Evolutionary conservation across 257 asterid species (phyloP).

Genomic region (Plantago ovata): DNA sequence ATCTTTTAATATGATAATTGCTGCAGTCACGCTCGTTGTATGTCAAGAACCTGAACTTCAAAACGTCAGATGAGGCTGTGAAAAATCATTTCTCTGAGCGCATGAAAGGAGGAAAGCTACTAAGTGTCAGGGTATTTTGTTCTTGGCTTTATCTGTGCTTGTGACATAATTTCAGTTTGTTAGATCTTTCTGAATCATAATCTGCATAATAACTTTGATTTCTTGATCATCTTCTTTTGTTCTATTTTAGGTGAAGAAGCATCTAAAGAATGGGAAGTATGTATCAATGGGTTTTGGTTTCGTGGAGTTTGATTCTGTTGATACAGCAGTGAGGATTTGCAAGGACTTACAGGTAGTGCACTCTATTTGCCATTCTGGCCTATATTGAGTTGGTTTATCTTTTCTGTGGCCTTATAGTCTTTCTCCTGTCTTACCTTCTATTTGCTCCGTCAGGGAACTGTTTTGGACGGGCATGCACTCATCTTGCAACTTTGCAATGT

Average conservation of each 20-base stretch:
- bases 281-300: slow-evolving; percentile 96
- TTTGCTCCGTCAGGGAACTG: slow-evolving; percentile 56
- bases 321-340: slow-evolving; percentile 72
- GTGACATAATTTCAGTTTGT: slow-evolving; percentile 8
- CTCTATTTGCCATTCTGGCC: background rate
- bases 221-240: background rate
- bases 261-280: slow-evolving; percentile 76
- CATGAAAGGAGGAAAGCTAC: slow-evolving; percentile 70
- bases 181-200: background rate
- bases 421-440: slow-evolving; percentile 15
- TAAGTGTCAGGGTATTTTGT: slow-evolving; percentile 72
- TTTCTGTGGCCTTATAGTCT: slow-evolving; percentile 9
- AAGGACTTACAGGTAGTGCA: slow-evolving; percentile 87
- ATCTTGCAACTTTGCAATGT: slow-evolving; percentile 77
- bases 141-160: slow-evolving; percentile 13
- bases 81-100: slow-evolving; percentile 61
- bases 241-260: slow-evolving; percentile 73
- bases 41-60: slow-evolving; percentile 91
- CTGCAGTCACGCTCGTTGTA: slow-evolving; percentile 88
- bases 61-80: slow-evolving; percentile 71
- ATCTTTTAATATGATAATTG: slow-evolving; percentile 12
- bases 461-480: slow-evolving; percentile 95
- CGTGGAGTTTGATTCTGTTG: slow-evolving; percentile 75
- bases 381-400: background rate
- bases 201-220: background rate